These are phyloP conservation scores for Pichia membranifaciens DNA, from an alignment of 805 yeast species.

Conservation along the genomic window DNA sequence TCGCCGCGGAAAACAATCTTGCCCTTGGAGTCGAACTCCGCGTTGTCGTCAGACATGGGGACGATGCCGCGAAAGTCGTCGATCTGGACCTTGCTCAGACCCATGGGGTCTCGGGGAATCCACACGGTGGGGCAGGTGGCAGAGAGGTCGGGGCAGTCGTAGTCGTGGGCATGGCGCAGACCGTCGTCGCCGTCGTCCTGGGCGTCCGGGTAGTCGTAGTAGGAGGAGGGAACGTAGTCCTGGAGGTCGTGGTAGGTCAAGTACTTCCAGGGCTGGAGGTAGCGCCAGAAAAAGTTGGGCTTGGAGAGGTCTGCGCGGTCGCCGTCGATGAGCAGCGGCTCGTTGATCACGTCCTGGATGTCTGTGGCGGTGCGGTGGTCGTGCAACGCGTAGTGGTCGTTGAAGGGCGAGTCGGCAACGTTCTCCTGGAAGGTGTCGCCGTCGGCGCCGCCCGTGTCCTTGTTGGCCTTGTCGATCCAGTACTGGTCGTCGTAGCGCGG, in stretches of 20 bases:
- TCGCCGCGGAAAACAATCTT: conserved; percentile 42
- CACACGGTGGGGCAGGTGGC: conserved; percentile 73
- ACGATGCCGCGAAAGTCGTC: conserved; percentile 50
- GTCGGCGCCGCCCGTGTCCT: not conserved
- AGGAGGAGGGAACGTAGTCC: conserved; percentile 53
- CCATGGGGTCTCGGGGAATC: conserved; percentile 89
- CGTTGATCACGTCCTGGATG: conserved; percentile 18
- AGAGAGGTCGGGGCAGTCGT: conserved; percentile 67
- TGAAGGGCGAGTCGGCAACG: conserved; percentile 5
- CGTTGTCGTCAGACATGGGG: conserved; percentile 61
- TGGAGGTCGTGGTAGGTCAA: conserved; percentile 43
- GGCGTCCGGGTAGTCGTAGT: conserved; percentile 40
- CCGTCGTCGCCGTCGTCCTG: conserved; percentile 44
- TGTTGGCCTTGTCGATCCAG: not conserved
- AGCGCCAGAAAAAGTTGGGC: conserved; percentile 33
- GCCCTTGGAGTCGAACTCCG: conserved; percentile 50
- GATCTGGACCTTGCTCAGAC: conserved; percentile 61
- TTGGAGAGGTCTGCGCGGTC: conserved; percentile 26
- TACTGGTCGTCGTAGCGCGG: not conserved
- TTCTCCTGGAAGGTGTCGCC: not conserved
- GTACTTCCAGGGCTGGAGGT: conserved; percentile 51
- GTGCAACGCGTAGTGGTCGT: conserved; percentile 2
- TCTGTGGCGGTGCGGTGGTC: not conserved
- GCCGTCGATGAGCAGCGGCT: conserved; percentile 72
- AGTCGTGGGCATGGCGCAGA: conserved; percentile 38